Evolutionary conservation across 2,329 filamentous ascomycete species (phyloP).

Genomic region (Talaromyces sp.): DNA sequence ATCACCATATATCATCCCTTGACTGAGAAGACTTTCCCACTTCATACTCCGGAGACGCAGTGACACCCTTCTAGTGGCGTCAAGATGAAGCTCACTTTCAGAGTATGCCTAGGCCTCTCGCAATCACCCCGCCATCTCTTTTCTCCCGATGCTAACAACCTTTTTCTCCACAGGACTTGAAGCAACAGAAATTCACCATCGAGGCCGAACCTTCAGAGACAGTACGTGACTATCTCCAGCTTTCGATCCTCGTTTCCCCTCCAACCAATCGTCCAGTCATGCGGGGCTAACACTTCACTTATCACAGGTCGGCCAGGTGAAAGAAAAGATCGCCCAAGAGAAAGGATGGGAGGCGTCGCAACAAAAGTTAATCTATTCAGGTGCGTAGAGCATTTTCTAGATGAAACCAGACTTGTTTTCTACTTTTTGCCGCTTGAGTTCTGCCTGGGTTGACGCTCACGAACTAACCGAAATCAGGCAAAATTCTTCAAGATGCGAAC

Average conservation of each 20-base stretch:
- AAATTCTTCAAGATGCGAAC: conserved; percentile 97
- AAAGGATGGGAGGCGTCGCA: conserved; percentile 90
- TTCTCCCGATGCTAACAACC: conserved; percentile 23
- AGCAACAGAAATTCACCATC: conserved; percentile 97
- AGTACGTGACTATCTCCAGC: conserved; percentile 54
- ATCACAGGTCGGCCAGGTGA: conserved; percentile 76
- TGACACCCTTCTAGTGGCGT: conserved; percentile 29
- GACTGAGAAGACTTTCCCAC: background rate
- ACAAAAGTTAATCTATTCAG: conserved; percentile 97
- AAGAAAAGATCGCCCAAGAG: conserved; percentile 85
- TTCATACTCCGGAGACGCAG: conserved; percentile 6
- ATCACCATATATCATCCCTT: background rate
- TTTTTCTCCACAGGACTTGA: conserved; percentile 69
- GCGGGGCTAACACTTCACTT: conserved; percentile 35
- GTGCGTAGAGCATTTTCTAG: conserved; percentile 51
- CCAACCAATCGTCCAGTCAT: conserved; percentile 20
- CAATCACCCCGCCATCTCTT: background rate
- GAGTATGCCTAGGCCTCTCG: conserved; percentile 46
- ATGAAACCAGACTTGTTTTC: background rate
- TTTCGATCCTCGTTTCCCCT: conserved; percentile 13
- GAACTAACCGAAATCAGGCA: conserved; percentile 58
- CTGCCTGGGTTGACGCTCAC: background rate
- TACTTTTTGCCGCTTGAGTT: background rate
- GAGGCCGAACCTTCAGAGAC: conserved; percentile 90
- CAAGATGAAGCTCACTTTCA: conserved; percentile 70